phyloP scores from a whole-genome alignment of 495 filamentous ascomycete genomes.

The Amphirosellinia nigrospora region DNA sequence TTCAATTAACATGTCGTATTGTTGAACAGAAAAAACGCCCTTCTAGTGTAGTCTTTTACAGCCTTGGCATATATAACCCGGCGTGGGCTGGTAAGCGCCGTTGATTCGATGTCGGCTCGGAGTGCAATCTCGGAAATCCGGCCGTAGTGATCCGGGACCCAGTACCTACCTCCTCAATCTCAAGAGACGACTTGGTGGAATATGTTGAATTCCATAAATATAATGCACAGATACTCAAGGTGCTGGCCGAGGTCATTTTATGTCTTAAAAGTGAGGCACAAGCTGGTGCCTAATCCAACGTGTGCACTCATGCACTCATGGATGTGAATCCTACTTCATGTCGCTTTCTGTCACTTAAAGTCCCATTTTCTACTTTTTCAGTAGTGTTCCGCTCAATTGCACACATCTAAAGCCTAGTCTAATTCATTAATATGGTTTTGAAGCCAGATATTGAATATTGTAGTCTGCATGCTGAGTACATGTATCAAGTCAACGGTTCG shows the following conservation, averaged over 20 bases:
- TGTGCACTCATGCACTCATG: neutral
- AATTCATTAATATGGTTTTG: neutral
- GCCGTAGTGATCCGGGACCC: neutral
- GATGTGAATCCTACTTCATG: neutral
- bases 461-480: neutral
- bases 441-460: neutral
- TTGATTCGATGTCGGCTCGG: constrained; percentile 6
- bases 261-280: neutral
- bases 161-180: neutral
- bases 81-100: no score
- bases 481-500: no score
- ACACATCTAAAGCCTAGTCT: neutral
- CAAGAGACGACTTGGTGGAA: neutral
- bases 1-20: neutral
- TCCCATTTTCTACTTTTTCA: neutral
- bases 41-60: neutral
- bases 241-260: neutral
- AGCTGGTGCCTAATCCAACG: neutral
- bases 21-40: neutral
- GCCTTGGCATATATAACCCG: neutral
- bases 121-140: constrained; percentile 3
- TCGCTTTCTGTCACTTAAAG: neutral
- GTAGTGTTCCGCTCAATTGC: neutral
- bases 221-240: neutral
- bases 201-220: neutral